Evolutionary conservation across 306 rosid species (phyloP), one percentile per base, ranked within the genome.

Genomic region (Trifolium subterraneum): DNA sequence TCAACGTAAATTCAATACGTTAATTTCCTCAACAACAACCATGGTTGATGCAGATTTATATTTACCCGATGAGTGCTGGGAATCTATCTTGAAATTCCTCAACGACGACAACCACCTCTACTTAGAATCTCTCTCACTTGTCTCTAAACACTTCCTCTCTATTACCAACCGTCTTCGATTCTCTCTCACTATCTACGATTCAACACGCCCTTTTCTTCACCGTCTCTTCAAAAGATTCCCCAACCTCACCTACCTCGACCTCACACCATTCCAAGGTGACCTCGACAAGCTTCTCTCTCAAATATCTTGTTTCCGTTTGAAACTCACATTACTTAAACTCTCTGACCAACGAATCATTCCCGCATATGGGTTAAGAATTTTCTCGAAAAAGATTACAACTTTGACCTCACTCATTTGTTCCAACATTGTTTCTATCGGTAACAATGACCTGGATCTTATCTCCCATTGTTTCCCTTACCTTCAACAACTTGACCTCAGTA

Each of bases 381-480:
- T 42, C 48, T 42, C 48, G 4, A 4, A 12, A 12, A 42, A 12
- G 0, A 42, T 42, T 42, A 42, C 48, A 42, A 42, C 48, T 42
- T 42, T 38, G 11, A 38, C 56, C 71, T 62, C 65, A 9, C 70
- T 90, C 50, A 59, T 16, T 6, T 85, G 88, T 42, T 11, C 48
- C 48, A 12, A 42, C n/a, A 12, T 42, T 3, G 14, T 12, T 12
- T 42, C n/a, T 42, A 77, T 85, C 18, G 42, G 3, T 4, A 70
- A 77, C 59, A 8, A 10, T 0, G 80, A 84, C 78, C 66, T 89
- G 38, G 0, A 20, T 25, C 45, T 59, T 55, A 86, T 91, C 0
- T 84, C 81, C 2, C 22, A 76, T 0, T 78, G 61, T 4, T 85
- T 91, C 74, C 87, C 92, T 2, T 14, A 31, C 13, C 90, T 89